phyloP scores from a whole-genome alignment of 495 filamentous ascomycete genomes.

The Talaromyces trachyspermus region DNA sequence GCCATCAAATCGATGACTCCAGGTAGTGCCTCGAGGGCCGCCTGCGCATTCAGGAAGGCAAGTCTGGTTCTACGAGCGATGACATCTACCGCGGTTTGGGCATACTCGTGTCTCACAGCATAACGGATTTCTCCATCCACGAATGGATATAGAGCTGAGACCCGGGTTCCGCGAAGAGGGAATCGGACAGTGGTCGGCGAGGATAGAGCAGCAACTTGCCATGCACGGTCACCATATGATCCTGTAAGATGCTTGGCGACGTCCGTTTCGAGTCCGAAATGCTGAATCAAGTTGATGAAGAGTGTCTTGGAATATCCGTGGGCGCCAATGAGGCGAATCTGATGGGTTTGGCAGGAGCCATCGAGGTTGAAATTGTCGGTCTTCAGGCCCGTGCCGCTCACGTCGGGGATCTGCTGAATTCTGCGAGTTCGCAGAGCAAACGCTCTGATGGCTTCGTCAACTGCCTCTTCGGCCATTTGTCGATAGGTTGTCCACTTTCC shows the following conservation, averaged over 20 bases:
- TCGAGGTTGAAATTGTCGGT: constrained; percentile 72
- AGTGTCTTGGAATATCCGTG: constrained; percentile 93
- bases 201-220: constrained; percentile 86
- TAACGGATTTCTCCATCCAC: constrained; percentile 96
- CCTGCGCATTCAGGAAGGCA: constrained; percentile 93
- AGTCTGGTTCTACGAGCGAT: constrained; percentile 80
- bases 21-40: constrained; percentile 84
- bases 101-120: constrained; percentile 84
- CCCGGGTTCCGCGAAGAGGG: constrained; percentile 78
- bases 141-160: constrained; percentile 82
- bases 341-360: constrained; percentile 85
- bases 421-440: constrained; percentile 65
- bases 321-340: constrained; percentile 82
- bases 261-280: constrained; percentile 92
- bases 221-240: constrained; percentile 91
- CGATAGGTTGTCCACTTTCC: constrained; percentile 99
- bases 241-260: constrained; percentile 85
- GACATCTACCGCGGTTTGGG: constrained; percentile 88
- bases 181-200: constrained; percentile 76
- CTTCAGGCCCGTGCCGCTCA: constrained; percentile 64
- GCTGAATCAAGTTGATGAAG: constrained; percentile 97
- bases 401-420: constrained; percentile 53
- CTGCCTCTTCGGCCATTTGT: constrained; percentile 96
- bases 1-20: constrained; percentile 88
- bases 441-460: constrained; percentile 76